A percentile compares a stretch with the other conserved stretches of the same genome.
Evolutionary conservation across 2,329 filamentous ascomycete genomes (phyloP).

Genomic region (Calonectria pteridis): DNA sequence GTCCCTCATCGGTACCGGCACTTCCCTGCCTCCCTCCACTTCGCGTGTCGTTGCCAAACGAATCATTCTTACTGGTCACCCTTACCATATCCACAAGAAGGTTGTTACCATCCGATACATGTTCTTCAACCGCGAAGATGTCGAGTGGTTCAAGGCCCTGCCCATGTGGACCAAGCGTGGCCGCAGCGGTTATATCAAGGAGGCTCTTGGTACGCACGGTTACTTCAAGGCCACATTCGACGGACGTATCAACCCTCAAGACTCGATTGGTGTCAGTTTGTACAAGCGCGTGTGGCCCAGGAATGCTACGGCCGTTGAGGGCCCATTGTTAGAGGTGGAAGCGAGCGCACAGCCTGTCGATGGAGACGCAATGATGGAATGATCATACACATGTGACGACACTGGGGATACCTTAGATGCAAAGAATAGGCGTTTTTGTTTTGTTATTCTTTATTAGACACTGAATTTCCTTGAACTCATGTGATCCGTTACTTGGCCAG

Average conservation of each 20-base stretch:
- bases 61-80: conserved; percentile 93
- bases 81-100: conserved; percentile 98
- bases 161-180: conserved; percentile 95
- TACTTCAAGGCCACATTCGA: conserved; percentile 99
- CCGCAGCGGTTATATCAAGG: conserved; percentile 91
- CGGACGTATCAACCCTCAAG: conserved; percentile 93
- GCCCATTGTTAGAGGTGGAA: conserved; percentile 55
- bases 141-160: conserved; percentile 97
- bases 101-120: conserved; percentile 98
- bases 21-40: conserved; percentile 81
- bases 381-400: conserved; percentile 46
- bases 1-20: conserved; percentile 87
- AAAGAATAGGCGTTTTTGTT: conserved; percentile 44
- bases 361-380: conserved; percentile 53
- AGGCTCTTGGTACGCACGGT: conserved; percentile 95
- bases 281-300: conserved; percentile 90
- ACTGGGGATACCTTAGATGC: conserved; percentile 45
- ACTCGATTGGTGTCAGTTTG: conserved; percentile 90
- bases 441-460: conserved; percentile 17
- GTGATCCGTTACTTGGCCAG: conserved; percentile 44
- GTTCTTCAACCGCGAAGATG: conserved; percentile 98
- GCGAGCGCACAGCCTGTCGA: conserved; percentile 35
- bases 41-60: conserved; percentile 91
- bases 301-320: conserved; percentile 64
- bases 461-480: neutral